Evolutionary conservation across 306 rosid genomes (phyloP).

Genomic region (Cucumis cinereus): DNA sequence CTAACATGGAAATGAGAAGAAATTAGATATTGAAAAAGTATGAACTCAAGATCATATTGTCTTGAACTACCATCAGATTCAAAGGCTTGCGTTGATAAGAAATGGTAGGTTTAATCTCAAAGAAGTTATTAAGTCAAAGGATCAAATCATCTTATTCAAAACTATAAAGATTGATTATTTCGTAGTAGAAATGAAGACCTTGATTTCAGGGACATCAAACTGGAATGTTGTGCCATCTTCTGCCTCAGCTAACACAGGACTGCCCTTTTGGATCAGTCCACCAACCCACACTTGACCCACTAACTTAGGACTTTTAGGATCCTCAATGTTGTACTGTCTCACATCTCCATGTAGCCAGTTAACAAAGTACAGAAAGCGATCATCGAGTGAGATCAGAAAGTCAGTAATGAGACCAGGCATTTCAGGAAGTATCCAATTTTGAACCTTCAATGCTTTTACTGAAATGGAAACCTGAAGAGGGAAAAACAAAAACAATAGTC

Average conservation of each 20-base stretch:
- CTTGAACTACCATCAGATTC: neutral
- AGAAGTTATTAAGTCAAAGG: neutral
- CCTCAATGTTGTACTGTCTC: constrained; percentile 80
- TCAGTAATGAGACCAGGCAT: constrained; percentile 95
- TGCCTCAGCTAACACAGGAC: constrained; percentile 39
- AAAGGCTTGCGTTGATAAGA: neutral
- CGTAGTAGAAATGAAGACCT: constrained; percentile 33
- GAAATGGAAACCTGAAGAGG: constrained; percentile 53
- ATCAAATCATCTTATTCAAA: neutral
- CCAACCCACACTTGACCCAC: constrained; percentile 89
- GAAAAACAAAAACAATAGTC: neutral
- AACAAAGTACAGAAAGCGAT: constrained; percentile 67
- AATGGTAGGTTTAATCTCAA: neutral
- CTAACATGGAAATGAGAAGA: neutral
- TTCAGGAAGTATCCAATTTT: constrained; percentile 89
- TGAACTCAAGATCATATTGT: neutral
- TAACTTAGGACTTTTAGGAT: constrained; percentile 46
- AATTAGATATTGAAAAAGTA: neutral
- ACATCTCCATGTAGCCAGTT: constrained; percentile 99
- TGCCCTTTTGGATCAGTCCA: constrained; percentile 70
- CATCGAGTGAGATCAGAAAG: constrained; percentile 81
- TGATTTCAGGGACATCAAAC: constrained; percentile 66
- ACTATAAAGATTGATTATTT: neutral
- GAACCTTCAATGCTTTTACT: constrained; percentile 69
- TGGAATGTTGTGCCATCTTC: constrained; percentile 70